Evolutionary conservation across 139 green algal species (phyloP), one percentile per base, ranked within the genome.

Genomic region (Gonium pectorale): DNA sequence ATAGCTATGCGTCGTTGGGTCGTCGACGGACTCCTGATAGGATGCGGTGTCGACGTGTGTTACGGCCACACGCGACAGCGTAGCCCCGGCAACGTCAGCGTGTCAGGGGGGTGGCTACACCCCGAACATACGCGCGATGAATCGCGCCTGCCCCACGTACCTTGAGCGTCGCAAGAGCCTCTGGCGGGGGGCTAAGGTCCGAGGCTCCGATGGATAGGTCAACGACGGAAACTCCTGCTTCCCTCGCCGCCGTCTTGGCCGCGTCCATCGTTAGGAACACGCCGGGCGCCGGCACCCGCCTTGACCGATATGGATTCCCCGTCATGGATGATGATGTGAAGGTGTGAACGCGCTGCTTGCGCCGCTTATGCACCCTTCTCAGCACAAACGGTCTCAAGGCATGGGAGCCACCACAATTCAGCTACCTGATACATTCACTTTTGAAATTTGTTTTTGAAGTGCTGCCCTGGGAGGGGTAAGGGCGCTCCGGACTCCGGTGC

Each of bases 1-100:
- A 86, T 93, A 91, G 24, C 44, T 78, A 79, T 93, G 69, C 3
- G 87, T 89, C 35, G 40, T 52, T 21, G 87, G 87, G 83, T 93
- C 90, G 62, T 88, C 56, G 0, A 89, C 59, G 5, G 90, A 52
- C 6, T 27, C 33, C 78, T 84, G 33, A n/a, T n/a, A n/a, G n/a
- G n/a, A n/a, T n/a, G n/a, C n/a, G n/a, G n/a, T 26, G 64, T 43
- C 11, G n/a, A 13, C 19, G 27, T 29, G 59, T 6, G 59, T n/a
- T n/a, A n/a, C n/a, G n/a, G n/a, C n/a, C n/a, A n/a, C n/a, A n/a
- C n/a, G n/a, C n/a, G n/a, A n/a, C n/a, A n/a, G n/a, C n/a, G n/a
- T n/a, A n/a, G n/a, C 54, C 15, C 21, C 22, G 54, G 17, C 17
- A 22, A 22, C 21, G 21, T 33, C 22, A 6, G 54, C 17, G 3